phyloP scores from a whole-genome alignment of 1,139 yeast species.

The Yamadazyma sp. region DNA sequence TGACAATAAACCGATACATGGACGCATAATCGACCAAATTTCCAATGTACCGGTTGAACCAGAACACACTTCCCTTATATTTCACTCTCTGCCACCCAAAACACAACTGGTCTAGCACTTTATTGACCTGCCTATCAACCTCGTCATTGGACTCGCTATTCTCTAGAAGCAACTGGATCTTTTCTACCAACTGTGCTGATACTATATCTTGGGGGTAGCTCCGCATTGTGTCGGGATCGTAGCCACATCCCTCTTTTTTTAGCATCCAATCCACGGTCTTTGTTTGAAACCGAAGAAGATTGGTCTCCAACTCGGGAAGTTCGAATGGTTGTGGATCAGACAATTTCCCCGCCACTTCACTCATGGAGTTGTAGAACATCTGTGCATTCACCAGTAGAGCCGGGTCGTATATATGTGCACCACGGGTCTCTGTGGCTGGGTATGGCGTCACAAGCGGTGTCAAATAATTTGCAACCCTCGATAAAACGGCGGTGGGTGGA shows the following conservation, averaged over 20 bases:
- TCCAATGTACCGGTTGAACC: constrained; percentile 53
- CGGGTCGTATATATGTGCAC: constrained; percentile 6
- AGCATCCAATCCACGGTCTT: constrained; percentile 69
- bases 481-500: constrained; percentile 11
- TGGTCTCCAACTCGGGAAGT: constrained; percentile 50
- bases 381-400: constrained; percentile 21
- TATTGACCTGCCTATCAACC: constrained; percentile 10
- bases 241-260: constrained; percentile 52
- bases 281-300: constrained; percentile 57
- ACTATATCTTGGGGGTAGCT: constrained; percentile 21
- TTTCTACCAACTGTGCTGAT: constrained; percentile 9
- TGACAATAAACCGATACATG: constrained; percentile 26
- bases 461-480: constrained; percentile 14
- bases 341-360: constrained; percentile 29
- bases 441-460: constrained; percentile 6
- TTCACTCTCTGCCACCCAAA: constrained; percentile 53
- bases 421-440: constrained; percentile 4
- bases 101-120: constrained; percentile 35
- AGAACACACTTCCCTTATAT: constrained; percentile 22
- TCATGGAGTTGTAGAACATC: constrained; percentile 35
- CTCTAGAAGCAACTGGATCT: constrained; percentile 2
- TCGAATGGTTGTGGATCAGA: constrained; percentile 25
- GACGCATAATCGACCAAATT: constrained; percentile 37
- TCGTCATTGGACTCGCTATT: not conserved
- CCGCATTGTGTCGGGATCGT: constrained; percentile 28